Evolutionary conservation across 495 filamentous ascomycete genomes (phyloP), one percentile per base, ranked within the genome.

Genomic region (Penicillium waksmanii): DNA sequence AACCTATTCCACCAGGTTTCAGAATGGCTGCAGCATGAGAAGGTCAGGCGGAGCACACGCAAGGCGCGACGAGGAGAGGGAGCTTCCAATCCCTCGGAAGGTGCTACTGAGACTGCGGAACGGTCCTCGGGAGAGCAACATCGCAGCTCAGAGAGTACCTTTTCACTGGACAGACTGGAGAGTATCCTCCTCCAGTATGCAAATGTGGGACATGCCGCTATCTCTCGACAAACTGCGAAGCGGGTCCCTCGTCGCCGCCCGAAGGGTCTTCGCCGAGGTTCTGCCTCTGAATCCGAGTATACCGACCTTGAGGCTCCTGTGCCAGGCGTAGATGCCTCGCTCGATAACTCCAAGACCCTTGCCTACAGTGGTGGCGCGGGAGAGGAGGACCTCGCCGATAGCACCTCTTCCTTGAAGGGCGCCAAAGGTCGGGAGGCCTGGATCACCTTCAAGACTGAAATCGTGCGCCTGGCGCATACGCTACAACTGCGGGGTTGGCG

Each of bases 401-500:
- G 58, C 19, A 65, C 43, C 53, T 63, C 64, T 2, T 69, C 72
- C n/a, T 55, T 60, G 35, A 73, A 77, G 63, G 71, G 72, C 49
- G 80, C 80, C 18, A 89, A 88, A 63, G 91, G 94, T 57, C 80
- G 78, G 51, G 87, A 89, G 62, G 85, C 84, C 1, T 96, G 93
- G 93, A 46, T 78, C 11, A 69, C 69, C 7, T 99, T 99, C 79
- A 98, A 97, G 71, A 84, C 81, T 49, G 94, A 98, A 73, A 95
- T 97, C 55, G 78, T 98, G 59, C 89, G 90, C 43, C 75, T 98
- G 49, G 81, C 91, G 2, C 96, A 98, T 75, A 99, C 95, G 0
- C 78, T 99, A 53, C 84, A 84, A 51, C 82, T 97, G 38, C 93
- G 92, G 72, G 88, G 93, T 5, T 99, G 95, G 95, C 87, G 93